Evolutionary conservation across 2,329 filamentous ascomycete genomes (phyloP).

Genomic region (Hirsutella thompsonii): DNA sequence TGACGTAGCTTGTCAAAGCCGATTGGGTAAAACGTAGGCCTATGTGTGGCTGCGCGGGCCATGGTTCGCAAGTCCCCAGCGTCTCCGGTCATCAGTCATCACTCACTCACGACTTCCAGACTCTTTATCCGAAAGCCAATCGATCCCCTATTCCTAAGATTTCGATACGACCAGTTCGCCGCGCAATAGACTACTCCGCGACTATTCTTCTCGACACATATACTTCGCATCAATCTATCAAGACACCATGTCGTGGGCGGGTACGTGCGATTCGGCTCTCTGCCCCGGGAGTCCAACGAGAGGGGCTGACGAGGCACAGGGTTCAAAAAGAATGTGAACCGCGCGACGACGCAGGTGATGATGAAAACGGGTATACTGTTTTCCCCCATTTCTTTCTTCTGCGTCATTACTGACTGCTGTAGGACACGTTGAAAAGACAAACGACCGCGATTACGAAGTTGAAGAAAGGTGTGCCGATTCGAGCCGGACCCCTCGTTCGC

Average conservation of each 20-base stretch:
- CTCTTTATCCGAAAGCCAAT: neutral
- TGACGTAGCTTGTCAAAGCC: slow-evolving; percentile 16
- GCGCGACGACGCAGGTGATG: slow-evolving; percentile 98
- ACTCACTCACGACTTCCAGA: neutral
- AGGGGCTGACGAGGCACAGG: slow-evolving; percentile 21
- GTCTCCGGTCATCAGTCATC: neutral
- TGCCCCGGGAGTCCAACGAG: slow-evolving; percentile 13
- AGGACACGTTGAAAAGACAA: slow-evolving; percentile 97
- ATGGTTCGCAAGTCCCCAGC: too few species aligned
- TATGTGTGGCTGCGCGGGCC: slow-evolving; percentile 15
- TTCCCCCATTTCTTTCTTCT: neutral
- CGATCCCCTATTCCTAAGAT: neutral
- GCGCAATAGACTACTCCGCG: too few species aligned
- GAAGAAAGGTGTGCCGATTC: slow-evolving; percentile 60
- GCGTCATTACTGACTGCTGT: slow-evolving; percentile 2
- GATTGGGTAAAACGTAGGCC: slow-evolving; percentile 18
- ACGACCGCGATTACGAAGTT: slow-evolving; percentile 96
- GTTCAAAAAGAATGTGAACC: slow-evolving; percentile 85
- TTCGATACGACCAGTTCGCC: neutral
- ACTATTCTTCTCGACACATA: neutral
- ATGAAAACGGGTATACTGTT: slow-evolving; percentile 77
- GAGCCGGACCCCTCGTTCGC: neutral
- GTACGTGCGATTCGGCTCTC: slow-evolving; percentile 23
- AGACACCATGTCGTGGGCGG: slow-evolving; percentile 56
- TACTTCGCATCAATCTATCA: slow-evolving; percentile 2